Conservation (phyloP, 75 land plant genomes). For the Sequoia sempervirens region DNA sequence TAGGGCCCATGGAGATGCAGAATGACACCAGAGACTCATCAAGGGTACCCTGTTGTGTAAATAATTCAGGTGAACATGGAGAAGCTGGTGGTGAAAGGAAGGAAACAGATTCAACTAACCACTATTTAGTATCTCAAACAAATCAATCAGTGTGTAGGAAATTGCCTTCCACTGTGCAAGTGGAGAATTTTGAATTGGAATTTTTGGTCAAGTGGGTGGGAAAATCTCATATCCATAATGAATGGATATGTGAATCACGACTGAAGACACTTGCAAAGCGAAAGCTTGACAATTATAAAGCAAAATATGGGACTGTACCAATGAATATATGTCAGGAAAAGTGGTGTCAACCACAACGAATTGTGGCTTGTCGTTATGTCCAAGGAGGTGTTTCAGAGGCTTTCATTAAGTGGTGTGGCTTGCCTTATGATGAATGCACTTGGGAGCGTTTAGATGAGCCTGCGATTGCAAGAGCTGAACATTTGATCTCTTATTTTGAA, state of each 20-base stretch:
- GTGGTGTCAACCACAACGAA: conserved; percentile 79
- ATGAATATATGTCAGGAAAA: conserved; percentile 69
- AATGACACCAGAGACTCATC: conserved; percentile 2
- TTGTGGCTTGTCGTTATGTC: conserved; percentile 46
- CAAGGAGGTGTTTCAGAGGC: conserved; percentile 49
- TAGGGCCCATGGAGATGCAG: conserved; percentile 1
- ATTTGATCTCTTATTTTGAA: no score
- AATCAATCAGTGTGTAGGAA: background rate
- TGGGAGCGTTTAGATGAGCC: conserved; percentile 84
- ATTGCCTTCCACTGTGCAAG: background rate
- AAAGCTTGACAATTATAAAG: conserved; percentile 84
- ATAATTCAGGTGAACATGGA: background rate
- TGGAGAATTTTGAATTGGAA: conserved; percentile 30
- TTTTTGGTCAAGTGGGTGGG: conserved; percentile 96
- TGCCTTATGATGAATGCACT: conserved; percentile 95
- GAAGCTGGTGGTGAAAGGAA: background rate
- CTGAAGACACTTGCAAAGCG: conserved; percentile 76
- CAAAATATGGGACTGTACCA: conserved; percentile 70
- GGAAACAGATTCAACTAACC: conserved; percentile 8
- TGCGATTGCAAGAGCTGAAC: no score
- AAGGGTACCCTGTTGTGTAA: conserved; percentile 1
- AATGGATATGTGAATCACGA: conserved; percentile 74
- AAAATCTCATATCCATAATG: conserved; percentile 84
- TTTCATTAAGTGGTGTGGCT: conserved; percentile 87
- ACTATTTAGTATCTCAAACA: background rate